These are phyloP conservation scores for Raffaelea arxii DNA, from an alignment of 2,329 filamentous ascomycete genomes.

Conservation along the genomic window DNA sequence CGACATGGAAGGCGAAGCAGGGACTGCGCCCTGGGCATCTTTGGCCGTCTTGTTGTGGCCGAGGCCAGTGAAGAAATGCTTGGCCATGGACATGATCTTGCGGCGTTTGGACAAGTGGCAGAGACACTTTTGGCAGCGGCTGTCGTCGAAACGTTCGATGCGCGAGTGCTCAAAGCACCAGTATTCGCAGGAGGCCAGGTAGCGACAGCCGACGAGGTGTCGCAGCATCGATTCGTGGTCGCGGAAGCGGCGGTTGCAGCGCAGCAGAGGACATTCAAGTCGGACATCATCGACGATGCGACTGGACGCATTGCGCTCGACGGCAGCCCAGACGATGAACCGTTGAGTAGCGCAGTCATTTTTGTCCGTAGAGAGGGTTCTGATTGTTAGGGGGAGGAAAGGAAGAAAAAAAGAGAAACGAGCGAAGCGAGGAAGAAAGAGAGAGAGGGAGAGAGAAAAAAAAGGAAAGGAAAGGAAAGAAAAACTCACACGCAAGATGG, in stretches of 20 bases:
- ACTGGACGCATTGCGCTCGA: slow-evolving; percentile 40
- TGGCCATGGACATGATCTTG: slow-evolving; percentile 42
- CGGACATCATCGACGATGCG: slow-evolving; percentile 38
- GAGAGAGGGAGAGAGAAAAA: background rate
- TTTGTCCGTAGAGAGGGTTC: slow-evolving; percentile 32
- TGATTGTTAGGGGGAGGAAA: slow-evolving; percentile 14
- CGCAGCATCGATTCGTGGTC: slow-evolving; percentile 45
- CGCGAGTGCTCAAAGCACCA: slow-evolving; percentile 46
- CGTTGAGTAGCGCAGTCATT: slow-evolving; percentile 43
- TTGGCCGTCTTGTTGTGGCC: slow-evolving; percentile 33
- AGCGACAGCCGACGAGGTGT: slow-evolving; percentile 38
- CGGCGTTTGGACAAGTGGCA: slow-evolving; percentile 41
- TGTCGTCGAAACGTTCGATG: slow-evolving; percentile 42
- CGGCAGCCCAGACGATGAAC: slow-evolving; percentile 47
- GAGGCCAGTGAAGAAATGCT: slow-evolving; percentile 42
- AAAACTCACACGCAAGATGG: slow-evolving; percentile 14
- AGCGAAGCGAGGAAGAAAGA: background rate
- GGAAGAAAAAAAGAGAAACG: background rate
- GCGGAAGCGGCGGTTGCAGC: slow-evolving; percentile 38
- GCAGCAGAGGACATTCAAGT: slow-evolving; percentile 41
- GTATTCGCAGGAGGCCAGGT: slow-evolving; percentile 41
- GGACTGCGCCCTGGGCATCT: slow-evolving; percentile 14
- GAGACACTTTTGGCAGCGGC: slow-evolving; percentile 38
- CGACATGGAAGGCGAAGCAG: slow-evolving; percentile 2
- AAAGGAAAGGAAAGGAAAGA: background rate